Conservation (phyloP, 371 early-diverging fungal species). For the Mortierella polycephala region DNA sequence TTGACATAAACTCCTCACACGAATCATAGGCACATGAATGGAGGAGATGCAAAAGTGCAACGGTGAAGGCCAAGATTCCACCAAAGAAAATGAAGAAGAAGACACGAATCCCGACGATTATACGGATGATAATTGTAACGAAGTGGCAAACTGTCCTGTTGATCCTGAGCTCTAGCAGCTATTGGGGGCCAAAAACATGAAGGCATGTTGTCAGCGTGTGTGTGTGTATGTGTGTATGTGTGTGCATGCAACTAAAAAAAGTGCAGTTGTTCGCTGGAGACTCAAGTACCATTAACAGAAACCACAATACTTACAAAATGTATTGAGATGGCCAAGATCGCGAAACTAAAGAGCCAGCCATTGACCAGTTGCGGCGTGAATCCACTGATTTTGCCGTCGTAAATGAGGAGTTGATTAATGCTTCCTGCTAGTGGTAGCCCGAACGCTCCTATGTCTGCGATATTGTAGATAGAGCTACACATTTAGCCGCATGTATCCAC, state of each 20-base stretch:
- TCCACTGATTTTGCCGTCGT: not conserved
- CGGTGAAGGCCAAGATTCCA: not conserved
- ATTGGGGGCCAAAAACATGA: too few relatives aligned
- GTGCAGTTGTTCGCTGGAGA: too few relatives aligned
- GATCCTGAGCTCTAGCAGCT: conserved; percentile 4
- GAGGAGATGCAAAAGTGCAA: conserved; percentile 1
- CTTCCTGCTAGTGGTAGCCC: conserved; percentile 1
- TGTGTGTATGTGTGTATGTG: too few relatives aligned
- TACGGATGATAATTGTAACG: conserved; percentile 3
- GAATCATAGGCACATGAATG: not conserved
- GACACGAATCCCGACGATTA: not conserved
- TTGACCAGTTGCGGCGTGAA: not conserved
- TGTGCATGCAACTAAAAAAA: too few relatives aligned
- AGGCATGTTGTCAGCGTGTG: too few relatives aligned
- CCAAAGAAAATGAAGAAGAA: conserved; percentile 7
- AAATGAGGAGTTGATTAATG: not conserved
- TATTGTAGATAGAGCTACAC: conserved; percentile 7
- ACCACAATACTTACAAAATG: conserved; percentile 1
- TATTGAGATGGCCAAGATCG: not conserved
- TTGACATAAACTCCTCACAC: too few relatives aligned
- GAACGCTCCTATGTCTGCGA: conserved; percentile 1
- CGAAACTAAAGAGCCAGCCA: not conserved
- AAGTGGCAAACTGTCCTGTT: conserved; percentile 2
- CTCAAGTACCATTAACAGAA: too few relatives aligned
- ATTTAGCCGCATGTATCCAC: too few relatives aligned